Base-by-base conservation (phyloP, 129 eudicot genomes). In the Arctium lappa region DNA sequence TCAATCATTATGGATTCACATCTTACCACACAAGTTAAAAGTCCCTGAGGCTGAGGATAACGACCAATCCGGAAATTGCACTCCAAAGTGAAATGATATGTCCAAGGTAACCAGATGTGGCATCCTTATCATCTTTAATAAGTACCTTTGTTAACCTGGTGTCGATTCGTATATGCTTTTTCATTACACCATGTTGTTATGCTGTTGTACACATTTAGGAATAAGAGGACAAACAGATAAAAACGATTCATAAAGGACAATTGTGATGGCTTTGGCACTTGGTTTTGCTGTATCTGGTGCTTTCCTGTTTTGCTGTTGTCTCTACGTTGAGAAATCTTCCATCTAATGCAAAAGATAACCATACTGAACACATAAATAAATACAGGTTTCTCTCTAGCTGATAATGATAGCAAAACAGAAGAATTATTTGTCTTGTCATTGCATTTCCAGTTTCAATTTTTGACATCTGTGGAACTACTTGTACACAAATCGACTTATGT, bases 51-150 rank as follows among this genome's bases (percentile, higher is more conserved):
- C 68, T 1, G 68, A 60, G 68, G 68, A 16, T 60, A 60, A 60
- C 30, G 29, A 60, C 68, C 68, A 5, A 60, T 60, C 68, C 8
- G 6, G 7, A 60, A 60, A 60, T n/a, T 60, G 18, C 68, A 60
- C 68, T 60, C n/a, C 68, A 60, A 60, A 60, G 29, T n/a, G 68
- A 16, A 60, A 60, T n/a, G 68, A 60, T 60, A 60, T 60, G 68
- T 50, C 42, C 33, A 18, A 48, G 66, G 79, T 46, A 48, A 75
- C 69, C 42, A 48, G 40, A 75, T 75, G 79, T 75, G 69, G 38
- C 79, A 75, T 75, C 79, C 40, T 75, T 75, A 15, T 75, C 69
- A 32, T 75, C 69, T 66, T 66, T 66, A 29, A 66, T 66, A 65
- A 65, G 32, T 18, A 27, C 32, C 27, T 66, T 66, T 8, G 71